Conservation (phyloP, 139 green algal genomes). For the Nannochloris sp. region DNA sequence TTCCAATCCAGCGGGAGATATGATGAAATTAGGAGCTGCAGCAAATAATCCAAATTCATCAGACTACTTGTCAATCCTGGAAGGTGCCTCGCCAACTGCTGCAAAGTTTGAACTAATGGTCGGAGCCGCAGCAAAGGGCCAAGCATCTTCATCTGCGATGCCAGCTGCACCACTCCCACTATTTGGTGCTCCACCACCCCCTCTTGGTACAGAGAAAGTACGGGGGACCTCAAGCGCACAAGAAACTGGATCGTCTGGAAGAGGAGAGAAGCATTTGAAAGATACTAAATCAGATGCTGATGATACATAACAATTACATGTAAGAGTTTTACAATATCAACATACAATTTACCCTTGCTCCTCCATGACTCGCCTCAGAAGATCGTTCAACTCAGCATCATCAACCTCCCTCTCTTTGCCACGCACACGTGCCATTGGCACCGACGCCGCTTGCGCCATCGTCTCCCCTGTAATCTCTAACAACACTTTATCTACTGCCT, state of each 20-base stretch:
- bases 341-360: too few species aligned
- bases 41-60: too few species aligned
- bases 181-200: background rate
- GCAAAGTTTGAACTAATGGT: background rate
- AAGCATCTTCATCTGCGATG: background rate
- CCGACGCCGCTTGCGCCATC: slow-evolving; percentile 28
- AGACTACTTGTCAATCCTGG: background rate
- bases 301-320: too few species aligned
- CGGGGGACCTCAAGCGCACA: background rate
- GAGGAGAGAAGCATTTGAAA: background rate
- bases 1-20: too few species aligned
- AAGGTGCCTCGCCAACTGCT: background rate
- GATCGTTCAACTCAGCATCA: slow-evolving; percentile 21
- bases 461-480: slow-evolving; percentile 44
- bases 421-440: slow-evolving; percentile 15
- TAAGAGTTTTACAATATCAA: too few species aligned
- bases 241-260: background rate
- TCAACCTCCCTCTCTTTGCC: slow-evolving; percentile 24
- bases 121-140: background rate
- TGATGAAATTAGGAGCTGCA: too few species aligned
- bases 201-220: background rate
- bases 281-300: too few species aligned
- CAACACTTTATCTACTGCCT: slow-evolving; percentile 57
- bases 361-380: background rate
- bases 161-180: background rate